Evolutionary conservation across 495 filamentous ascomycete genomes (phyloP).

Genomic region (Neurospora sp.): DNA sequence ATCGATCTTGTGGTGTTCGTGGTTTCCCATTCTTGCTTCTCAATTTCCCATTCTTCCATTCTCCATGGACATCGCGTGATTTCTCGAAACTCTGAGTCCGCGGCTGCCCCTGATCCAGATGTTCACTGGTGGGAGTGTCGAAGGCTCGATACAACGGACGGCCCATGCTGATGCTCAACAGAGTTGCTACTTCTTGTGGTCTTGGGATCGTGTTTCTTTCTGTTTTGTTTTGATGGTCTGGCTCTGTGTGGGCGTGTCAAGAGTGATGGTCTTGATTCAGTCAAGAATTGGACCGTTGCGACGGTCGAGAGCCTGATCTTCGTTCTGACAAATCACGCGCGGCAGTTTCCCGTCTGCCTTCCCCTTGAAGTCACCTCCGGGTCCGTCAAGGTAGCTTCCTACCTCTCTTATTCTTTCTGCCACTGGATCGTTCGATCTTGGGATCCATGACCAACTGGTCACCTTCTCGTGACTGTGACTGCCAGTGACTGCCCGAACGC

Average conservation of each 20-base stretch:
- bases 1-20: neutral
- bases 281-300: no score
- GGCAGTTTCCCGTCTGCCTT: neutral
- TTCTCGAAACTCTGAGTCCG: neutral
- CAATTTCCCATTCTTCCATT: neutral
- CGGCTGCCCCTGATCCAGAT: neutral
- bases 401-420: no score
- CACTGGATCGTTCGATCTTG: neutral
- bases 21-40: neutral
- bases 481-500: neutral
- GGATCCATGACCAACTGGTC: neutral
- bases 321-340: neutral
- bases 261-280: no score
- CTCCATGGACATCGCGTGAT: neutral
- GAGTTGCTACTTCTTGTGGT: no score
- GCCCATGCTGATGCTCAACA: no score
- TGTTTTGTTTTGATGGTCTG: no score
- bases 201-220: no score
- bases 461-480: neutral
- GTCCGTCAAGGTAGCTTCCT: no score
- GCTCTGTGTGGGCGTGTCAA: no score
- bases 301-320: no score
- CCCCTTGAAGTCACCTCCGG: neutral
- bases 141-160: no score
- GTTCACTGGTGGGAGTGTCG: neutral